Conservation (phyloP, 1,284 basidiomycete species). For the Hypsizygus ulmarius region DNA sequence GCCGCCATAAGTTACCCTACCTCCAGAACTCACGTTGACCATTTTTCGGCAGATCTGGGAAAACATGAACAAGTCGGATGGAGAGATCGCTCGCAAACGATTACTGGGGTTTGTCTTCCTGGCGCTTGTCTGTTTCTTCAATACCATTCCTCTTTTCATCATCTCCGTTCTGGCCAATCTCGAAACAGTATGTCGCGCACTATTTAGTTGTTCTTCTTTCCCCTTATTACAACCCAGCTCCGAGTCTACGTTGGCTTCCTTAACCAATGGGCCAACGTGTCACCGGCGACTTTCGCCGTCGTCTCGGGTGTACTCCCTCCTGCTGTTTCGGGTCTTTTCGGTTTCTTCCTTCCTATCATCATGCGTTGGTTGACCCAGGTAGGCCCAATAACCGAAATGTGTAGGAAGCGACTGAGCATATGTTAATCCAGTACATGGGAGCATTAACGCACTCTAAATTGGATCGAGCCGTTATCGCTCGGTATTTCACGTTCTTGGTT, state of each 20-base stretch:
- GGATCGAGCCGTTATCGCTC: conserved; percentile 85
- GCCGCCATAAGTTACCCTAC: conserved; percentile 26
- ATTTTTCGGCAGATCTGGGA: conserved; percentile 66
- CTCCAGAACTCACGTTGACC: conserved; percentile 1
- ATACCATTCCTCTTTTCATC: conserved; percentile 84
- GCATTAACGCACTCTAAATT: conserved; percentile 75
- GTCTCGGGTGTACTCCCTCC: conserved; percentile 89
- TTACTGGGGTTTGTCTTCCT: conserved; percentile 77
- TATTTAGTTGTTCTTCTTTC: neutral
- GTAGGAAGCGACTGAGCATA: conserved; percentile 7
- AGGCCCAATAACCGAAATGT: conserved; percentile 6
- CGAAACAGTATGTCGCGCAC: conserved; percentile 50
- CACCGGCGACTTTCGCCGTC: conserved; percentile 64
- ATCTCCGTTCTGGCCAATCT: conserved; percentile 84
- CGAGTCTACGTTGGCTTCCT: conserved; percentile 73
- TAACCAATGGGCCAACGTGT: conserved; percentile 59
- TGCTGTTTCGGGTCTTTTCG: conserved; percentile 83
- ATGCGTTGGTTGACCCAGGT: conserved; percentile 75
- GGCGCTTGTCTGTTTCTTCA: conserved; percentile 79
- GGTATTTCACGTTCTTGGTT: conserved; percentile 90
- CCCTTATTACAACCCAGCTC: conserved; percentile 36
- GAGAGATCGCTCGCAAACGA: conserved; percentile 64
- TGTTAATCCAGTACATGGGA: conserved; percentile 71
- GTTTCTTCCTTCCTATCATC: conserved; percentile 82
- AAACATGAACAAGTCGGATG: conserved; percentile 77